Base-by-base conservation (phyloP, 768 basidiomycete genomes). In the Gloeopeniophorella convolvens region DNA sequence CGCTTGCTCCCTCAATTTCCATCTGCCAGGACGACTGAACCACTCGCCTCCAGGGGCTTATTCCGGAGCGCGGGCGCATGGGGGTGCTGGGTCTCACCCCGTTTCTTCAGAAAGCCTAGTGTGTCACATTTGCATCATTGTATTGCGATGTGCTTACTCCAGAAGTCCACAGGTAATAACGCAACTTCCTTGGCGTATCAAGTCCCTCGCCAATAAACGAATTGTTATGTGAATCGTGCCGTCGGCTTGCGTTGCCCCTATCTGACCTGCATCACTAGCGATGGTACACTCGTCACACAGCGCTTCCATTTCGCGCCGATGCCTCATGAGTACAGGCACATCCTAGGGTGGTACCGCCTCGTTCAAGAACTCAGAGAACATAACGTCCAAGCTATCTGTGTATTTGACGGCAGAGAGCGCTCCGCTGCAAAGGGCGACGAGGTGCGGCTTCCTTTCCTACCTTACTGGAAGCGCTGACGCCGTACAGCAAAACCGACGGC, bases 201-300 rank as follows among this genome's bases (percentile, higher is more conserved):
- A 63, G 42, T 73, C 71, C 1, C 64, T 92, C 45, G 58, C 67
- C 26, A 87, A 85, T 42, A 87, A 81, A 68, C 83, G 69, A 26
- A 70, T 92, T 45, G 85, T 84, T 44, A 79, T 92, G 89, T 90
- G 66, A 65, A 78, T 47, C 23, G 33, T 12, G 8, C 9, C 45
- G 45, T 48, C 24, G 27, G 34, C 45, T 40, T 51, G 50, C 21
- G n/a, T 33, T 23, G 50, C 24, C 42, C 45, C 45, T 23, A 41
- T n/a, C 15, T 6, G 42, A 40, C 33, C 52, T 54, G 49, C 51
- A 34, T 46, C 18, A 9, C 42, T 59, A 91, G 89, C 36, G 89
- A 92, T 73, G 89, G 82, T 39, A 92, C 89, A 6, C 81, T 92
- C 49, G 75, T 92, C 60, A 92, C 89, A 0, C 87, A 89, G 61